Conservation (phyloP, 805 yeast genomes). For the Lipomyces spencermartinsiae region DNA sequence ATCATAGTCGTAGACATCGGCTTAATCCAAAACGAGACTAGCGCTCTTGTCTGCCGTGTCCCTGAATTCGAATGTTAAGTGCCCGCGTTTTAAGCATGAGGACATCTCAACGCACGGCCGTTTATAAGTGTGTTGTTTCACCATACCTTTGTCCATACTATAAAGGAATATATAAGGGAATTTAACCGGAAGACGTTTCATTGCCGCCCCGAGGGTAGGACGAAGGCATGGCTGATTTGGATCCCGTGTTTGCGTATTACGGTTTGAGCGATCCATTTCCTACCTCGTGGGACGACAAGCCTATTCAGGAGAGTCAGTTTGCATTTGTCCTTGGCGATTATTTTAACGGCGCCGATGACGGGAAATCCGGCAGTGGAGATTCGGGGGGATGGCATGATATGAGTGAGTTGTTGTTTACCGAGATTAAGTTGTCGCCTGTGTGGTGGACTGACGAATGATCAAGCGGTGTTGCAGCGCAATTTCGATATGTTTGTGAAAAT, state of each 20-base stretch:
- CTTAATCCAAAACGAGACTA: not conserved
- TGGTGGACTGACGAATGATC: not conserved
- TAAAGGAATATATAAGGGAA: not conserved
- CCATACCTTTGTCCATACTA: not conserved
- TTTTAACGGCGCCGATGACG: not conserved
- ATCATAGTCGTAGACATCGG: not conserved
- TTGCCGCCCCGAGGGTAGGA: conserved; percentile 5
- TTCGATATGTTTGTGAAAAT: conserved; percentile 68
- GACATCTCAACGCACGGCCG: not conserved
- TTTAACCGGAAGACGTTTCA: not conserved
- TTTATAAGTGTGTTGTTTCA: not conserved
- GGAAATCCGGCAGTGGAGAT: not conserved
- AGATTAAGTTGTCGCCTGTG: not conserved
- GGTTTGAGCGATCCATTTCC: conserved; percentile 35
- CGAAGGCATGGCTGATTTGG: conserved; percentile 15
- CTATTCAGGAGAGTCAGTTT: conserved; percentile 21
- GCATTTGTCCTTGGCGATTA: conserved; percentile 18
- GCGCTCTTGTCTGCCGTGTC: not conserved
- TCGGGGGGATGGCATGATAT: not conserved
- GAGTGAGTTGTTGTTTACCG: conserved; percentile 18
- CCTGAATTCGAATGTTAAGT: not conserved
- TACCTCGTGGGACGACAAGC: conserved; percentile 21
- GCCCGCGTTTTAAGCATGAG: not conserved
- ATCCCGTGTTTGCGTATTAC: conserved; percentile 24
- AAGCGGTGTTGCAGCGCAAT: conserved; percentile 48